phyloP scores from a whole-genome alignment of 495 filamentous ascomycete species.

The Recurvomyces mirabilis region DNA sequence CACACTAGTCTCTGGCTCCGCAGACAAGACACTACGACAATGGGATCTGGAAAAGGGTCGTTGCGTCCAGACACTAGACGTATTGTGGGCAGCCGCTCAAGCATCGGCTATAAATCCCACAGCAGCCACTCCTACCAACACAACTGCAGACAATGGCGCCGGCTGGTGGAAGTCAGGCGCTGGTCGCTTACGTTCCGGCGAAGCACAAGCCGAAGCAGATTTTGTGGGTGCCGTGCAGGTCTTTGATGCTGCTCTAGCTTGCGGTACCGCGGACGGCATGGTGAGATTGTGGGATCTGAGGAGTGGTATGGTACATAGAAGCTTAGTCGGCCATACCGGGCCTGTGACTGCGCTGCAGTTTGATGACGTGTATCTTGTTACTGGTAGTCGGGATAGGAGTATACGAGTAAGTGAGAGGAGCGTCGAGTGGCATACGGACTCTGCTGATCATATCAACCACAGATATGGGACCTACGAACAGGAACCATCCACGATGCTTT shows the following conservation, averaged over 20 bases:
- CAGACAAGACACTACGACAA: constrained; percentile 92
- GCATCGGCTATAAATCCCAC: constrained; percentile 49
- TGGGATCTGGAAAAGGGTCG: constrained; percentile 95
- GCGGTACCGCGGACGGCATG: constrained; percentile 96
- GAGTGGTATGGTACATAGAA: constrained; percentile 91
- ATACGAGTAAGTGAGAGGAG: constrained; percentile 81
- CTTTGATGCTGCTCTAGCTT: constrained; percentile 95
- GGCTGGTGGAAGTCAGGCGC: background rate
- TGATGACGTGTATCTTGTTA: constrained; percentile 89
- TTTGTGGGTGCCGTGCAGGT: constrained; percentile 95
- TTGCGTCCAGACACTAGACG: constrained; percentile 93
- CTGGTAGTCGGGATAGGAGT: constrained; percentile 85
- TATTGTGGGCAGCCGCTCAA: constrained; percentile 97
- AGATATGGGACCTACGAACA: constrained; percentile 99
- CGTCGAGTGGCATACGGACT: no score
- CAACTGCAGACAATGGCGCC: background rate
- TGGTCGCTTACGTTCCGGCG: background rate
- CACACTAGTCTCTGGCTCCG: constrained; percentile 85
- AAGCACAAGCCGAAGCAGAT: constrained; percentile 54
- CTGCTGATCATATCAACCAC: no score
- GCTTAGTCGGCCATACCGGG: constrained; percentile 90
- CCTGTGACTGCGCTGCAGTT: constrained; percentile 94
- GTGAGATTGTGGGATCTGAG: constrained; percentile 94
- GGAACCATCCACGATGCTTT: constrained; percentile 94
- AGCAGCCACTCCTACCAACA: background rate